Base-by-base conservation (phyloP, 2,329 filamentous ascomycete species). In the Fusarium drepaniforme region DNA sequence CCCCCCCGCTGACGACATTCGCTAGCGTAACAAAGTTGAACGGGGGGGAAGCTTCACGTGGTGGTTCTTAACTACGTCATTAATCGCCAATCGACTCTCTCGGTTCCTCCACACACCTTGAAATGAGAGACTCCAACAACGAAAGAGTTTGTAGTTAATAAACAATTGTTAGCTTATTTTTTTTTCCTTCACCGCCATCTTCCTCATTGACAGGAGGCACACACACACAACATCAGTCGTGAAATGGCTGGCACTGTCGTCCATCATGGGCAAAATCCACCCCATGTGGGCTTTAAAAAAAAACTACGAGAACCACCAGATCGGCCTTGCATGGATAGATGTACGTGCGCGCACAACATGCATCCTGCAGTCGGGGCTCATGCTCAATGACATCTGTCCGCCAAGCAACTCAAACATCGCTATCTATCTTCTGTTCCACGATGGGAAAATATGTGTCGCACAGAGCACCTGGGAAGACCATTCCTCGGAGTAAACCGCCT, bases 1-100 rank as follows among this genome's bases (percentile, higher is more conserved):
- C 30, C 28, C 35, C 67, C 44, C 72, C 72, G 72, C 72, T 75
- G 72, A 75, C 68, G 72, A 69, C 72, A 74, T 75, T 49, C 64
- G 72, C 68, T 75, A 74, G 58, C 56, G 46, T 37, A 28, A 12
- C 15, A 60, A n/a, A 37, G 23, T 16, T 21, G 38, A 28, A 37
- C 18, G 25, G 42, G 57, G 46, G 46, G 40, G 16, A 8, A 58
- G 28, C 64, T 74, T 74, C 72, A 74, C 72, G 72, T 74, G 72
- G 62, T 65, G 51, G 49, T 21, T 28, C 53, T 51, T 18, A 30
- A 12, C 46, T 74, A 74, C 72, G 72, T 75, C 72, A 74, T 59
- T 13, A 8, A 23, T 38, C 56, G 21, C 56, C 53, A 57, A 59
- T 38, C 21, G 56, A 53, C 25, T 53, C 49, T n/a, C 25, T 53